phyloP scores from a whole-genome alignment of 2,329 filamentous ascomycete species.

The Aspergillus awamori region DNA sequence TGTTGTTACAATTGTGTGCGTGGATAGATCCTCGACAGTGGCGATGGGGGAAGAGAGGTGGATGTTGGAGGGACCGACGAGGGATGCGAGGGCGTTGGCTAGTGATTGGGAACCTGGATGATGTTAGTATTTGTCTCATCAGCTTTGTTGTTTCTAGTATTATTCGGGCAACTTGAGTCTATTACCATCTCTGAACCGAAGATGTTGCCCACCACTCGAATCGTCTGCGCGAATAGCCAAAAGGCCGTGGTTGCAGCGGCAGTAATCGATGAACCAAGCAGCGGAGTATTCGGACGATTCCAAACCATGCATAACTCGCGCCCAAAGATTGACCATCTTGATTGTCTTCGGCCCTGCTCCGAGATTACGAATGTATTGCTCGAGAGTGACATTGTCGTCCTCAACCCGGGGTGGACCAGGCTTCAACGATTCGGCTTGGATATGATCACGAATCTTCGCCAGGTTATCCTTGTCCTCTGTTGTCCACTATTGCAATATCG shows the following conservation, averaged over 20 bases:
- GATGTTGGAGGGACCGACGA: not conserved
- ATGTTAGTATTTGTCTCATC: not conserved
- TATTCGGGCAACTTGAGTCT: not conserved
- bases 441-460: constrained; percentile 39
- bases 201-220: constrained; percentile 40
- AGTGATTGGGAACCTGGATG: constrained; percentile 14
- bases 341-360: constrained; percentile 35
- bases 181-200: constrained; percentile 31
- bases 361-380: constrained; percentile 40
- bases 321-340: constrained; percentile 43
- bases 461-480: constrained; percentile 38
- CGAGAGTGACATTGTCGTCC: constrained; percentile 39
- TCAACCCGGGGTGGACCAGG: constrained; percentile 21
- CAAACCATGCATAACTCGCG: constrained; percentile 42
- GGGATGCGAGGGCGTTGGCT: not conserved
- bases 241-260: constrained; percentile 39
- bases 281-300: constrained; percentile 43
- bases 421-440: constrained; percentile 38
- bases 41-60: not conserved
- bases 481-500: constrained; percentile 27
- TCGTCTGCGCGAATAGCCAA: constrained; percentile 42
- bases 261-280: constrained; percentile 45
- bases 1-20: constrained; percentile 10
- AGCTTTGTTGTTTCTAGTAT: not conserved
- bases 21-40: constrained; percentile 1